phyloP scores from a whole-genome alignment of 768 basidiomycete species.

The Neoboletus subvelutipes region DNA sequence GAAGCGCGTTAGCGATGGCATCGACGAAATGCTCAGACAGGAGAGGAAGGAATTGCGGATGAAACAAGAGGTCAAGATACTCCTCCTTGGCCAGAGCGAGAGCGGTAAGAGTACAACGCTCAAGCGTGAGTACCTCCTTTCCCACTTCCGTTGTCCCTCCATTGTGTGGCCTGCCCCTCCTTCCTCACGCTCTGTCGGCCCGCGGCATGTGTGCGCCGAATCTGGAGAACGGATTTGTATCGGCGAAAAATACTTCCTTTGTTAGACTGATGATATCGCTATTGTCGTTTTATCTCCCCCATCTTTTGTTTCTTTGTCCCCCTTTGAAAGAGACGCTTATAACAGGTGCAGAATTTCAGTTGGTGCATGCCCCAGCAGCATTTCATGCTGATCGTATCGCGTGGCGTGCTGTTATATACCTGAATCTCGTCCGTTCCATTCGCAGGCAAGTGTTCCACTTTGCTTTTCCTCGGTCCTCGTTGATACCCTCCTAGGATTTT shows the following conservation, averaged over 20 bases:
- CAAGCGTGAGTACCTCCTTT: conserved; percentile 64
- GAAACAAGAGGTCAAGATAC: conserved; percentile 67
- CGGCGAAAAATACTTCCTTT: conserved; percentile 3
- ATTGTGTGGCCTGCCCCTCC: not conserved
- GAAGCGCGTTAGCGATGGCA: conserved; percentile 69
- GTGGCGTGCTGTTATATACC: conserved; percentile 86
- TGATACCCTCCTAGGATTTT: conserved; percentile 51
- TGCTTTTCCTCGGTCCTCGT: not conserved
- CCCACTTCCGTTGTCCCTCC: conserved; percentile 5
- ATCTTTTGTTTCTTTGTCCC: not conserved
- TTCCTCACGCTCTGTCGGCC: not conserved
- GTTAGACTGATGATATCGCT: not conserved
- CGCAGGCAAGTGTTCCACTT: conserved; percentile 50
- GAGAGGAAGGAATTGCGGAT: conserved; percentile 63
- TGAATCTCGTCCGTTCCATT: conserved; percentile 82
- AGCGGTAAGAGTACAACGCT: conserved; percentile 87
- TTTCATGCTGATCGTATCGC: conserved; percentile 80
- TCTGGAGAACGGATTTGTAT: not conserved
- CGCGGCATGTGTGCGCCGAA: conserved; percentile 1
- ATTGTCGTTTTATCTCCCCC: conserved; percentile 4
- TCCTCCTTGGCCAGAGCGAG: conserved; percentile 86
- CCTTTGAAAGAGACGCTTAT: conserved; percentile 19
- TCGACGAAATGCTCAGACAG: conserved; percentile 74
- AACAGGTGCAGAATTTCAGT: conserved; percentile 67
- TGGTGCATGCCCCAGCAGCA: conserved; percentile 72